Evolutionary conservation across 371 early-diverging fungal species (phyloP).

Genomic region (Dichotomocladium elegans): DNA sequence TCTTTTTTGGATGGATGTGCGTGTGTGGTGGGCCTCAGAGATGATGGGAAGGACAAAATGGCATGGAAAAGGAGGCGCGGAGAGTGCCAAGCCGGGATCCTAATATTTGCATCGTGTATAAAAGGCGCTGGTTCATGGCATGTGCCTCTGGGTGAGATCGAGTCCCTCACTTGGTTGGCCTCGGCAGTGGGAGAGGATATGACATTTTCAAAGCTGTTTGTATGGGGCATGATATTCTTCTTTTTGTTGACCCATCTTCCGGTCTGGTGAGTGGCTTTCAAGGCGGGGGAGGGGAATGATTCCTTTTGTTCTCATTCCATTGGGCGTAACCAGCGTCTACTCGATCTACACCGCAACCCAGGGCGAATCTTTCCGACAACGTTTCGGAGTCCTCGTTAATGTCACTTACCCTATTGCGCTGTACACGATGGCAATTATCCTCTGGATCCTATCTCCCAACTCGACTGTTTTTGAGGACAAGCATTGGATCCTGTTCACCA

Average conservation of each 20-base stretch:
- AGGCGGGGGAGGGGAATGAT: too few species aligned
- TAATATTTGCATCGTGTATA: too few species aligned
- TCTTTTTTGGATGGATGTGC: too few species aligned
- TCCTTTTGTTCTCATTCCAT: too few species aligned
- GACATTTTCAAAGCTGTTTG: slow-evolving; percentile 33
- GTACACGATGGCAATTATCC: slow-evolving; percentile 2
- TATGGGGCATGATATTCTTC: slow-evolving; percentile 29
- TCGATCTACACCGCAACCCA: slow-evolving; percentile 63
- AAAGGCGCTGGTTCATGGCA: slow-evolving; percentile 40
- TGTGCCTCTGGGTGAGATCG: slow-evolving; percentile 20
- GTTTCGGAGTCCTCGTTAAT: slow-evolving; percentile 6
- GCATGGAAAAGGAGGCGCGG: too few species aligned
- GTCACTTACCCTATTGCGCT: slow-evolving; percentile 8
- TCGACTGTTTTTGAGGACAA: slow-evolving; percentile 57
- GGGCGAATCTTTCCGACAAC: slow-evolving; percentile 24
- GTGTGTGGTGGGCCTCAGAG: too few species aligned
- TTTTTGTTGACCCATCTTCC: slow-evolving; percentile 38
- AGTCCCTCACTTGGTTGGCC: slow-evolving; percentile 15
- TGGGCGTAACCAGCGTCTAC: slow-evolving; percentile 10
- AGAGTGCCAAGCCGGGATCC: too few species aligned
- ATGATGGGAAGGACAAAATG: too few species aligned
- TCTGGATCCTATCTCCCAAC: slow-evolving; percentile 71
- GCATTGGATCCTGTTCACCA: slow-evolving; percentile 68
- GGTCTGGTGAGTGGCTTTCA: slow-evolving; percentile 41
- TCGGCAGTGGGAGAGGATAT: slow-evolving; percentile 18